Evolutionary conservation across 495 filamentous ascomycete species (phyloP), one percentile per base, ranked within the genome.

Genomic region (Recurvomyces mirabilis): DNA sequence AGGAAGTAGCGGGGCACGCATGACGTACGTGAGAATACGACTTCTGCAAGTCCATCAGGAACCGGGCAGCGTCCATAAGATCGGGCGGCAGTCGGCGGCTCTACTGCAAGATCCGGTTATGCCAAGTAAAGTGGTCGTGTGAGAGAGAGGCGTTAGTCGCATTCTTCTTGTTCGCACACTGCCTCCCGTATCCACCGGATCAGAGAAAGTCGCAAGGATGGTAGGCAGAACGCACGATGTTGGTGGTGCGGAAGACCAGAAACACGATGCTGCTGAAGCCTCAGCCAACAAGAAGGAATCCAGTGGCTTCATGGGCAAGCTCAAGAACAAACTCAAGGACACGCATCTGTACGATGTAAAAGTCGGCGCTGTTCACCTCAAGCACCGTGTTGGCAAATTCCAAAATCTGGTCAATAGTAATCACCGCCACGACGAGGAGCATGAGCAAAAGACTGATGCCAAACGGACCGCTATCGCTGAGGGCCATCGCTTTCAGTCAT

Each of bases 351-450:
- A 93, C 76, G 66, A 96, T 70, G 58, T 93, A 81, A 25, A 88
- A 69, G 53, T 95, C 85, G 9, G 94, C 69, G 49, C 94, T 69
- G 41, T 80, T 81, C 61, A 94, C 70, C 57, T 94, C 24, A 84
- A 79, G 55, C 66, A 79, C 59, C 75, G 76, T 34, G 53, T 82
- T 14, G 80, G 80, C 46, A 84, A 84, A 48, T 72, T 82, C 51
- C 67, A 68, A 51, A 84, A 84, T 57, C 60, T 84, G 60, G 62
- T 93, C 67, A 95, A 95, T 60, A 74, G 75, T 6, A 82, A 94
- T 34, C 91, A 98, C 65, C 84, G 91, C 42, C 91, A 98, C 60
- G 89, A 95, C 58, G 89, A 98, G 60, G 79, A 75, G 35, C 87
- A 95, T 61, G 89, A 98, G 60, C 73, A 88, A 56, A 66, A 61